Conservation (phyloP, 2,329 filamentous ascomycete species). For the Fusarium udum region DNA sequence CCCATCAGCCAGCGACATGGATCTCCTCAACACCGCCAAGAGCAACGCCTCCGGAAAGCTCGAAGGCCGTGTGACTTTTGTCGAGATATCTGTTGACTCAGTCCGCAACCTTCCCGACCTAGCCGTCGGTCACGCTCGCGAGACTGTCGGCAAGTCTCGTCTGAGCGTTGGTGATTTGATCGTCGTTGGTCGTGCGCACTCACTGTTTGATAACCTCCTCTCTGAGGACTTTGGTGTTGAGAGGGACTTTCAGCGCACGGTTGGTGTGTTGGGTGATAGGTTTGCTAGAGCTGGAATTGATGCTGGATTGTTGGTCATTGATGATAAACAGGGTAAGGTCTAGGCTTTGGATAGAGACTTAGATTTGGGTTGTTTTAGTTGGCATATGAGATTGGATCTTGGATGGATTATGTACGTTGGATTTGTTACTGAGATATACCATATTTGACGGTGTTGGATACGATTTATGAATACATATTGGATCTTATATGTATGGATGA, state of each 20-base stretch:
- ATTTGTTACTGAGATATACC: background rate
- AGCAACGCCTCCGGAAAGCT: constrained; percentile 27
- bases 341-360: background rate
- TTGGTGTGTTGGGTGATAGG: constrained; percentile 42
- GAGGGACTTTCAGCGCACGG: constrained; percentile 40
- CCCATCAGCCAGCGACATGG: constrained; percentile 39
- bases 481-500: too few relatives aligned
- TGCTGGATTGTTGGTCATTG: constrained; percentile 45
- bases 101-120: constrained; percentile 41
- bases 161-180: constrained; percentile 42
- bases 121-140: constrained; percentile 30
- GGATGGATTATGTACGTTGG: background rate
- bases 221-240: constrained; percentile 38
- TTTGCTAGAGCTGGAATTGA: constrained; percentile 42
- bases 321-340: constrained; percentile 16
- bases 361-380: background rate
- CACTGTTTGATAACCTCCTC: constrained; percentile 20
- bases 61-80: constrained; percentile 34
- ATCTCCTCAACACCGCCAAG: constrained; percentile 42
- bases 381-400: background rate
- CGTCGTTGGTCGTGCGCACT: constrained; percentile 39
- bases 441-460: background rate
- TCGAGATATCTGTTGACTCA: constrained; percentile 38
- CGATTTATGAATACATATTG: constrained; percentile 5
- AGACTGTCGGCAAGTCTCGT: constrained; percentile 36